Evolutionary conservation across 2,329 filamentous ascomycete genomes (phyloP).

Genomic region (Diaporthe capsici): DNA sequence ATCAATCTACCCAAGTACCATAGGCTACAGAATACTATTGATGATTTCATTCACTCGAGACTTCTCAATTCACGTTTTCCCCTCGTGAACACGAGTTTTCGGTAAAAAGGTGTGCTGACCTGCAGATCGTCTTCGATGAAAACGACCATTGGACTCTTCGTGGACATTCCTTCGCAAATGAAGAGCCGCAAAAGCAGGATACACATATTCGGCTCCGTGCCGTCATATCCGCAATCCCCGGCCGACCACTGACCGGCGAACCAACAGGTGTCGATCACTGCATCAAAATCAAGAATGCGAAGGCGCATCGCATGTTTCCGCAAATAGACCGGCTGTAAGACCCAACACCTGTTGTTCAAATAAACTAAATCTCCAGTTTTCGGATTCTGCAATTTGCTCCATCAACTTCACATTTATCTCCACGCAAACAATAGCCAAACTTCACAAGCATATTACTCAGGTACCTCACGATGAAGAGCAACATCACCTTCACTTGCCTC

Average conservation of each 20-base stretch:
- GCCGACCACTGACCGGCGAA: background rate
- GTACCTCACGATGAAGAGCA: background rate
- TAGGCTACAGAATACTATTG: too few relatives aligned
- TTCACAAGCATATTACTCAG: too few relatives aligned
- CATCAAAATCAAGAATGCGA: background rate
- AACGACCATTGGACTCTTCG: background rate
- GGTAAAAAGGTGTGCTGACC: background rate
- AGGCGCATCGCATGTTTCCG: background rate
- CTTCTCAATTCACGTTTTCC: background rate
- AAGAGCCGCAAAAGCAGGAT: background rate
- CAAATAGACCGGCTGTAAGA: background rate
- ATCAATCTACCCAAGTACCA: too few relatives aligned
- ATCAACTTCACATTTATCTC: background rate
- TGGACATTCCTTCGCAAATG: background rate
- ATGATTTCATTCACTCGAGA: background rate
- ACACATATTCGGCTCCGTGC: background rate
- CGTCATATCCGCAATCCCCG: conserved; percentile 20
- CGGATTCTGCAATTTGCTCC: background rate
- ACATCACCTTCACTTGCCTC: background rate
- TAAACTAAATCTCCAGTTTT: background rate
- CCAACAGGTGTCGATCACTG: conserved; percentile 1
- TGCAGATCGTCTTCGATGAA: background rate
- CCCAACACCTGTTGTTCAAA: background rate
- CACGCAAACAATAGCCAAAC: background rate
- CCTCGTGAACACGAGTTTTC: background rate